Percentiles rank a stretch among this genome's conserved stretches.
Conservation (phyloP, 208 protist genomes). For the Leishmania aethiopica region DNA sequence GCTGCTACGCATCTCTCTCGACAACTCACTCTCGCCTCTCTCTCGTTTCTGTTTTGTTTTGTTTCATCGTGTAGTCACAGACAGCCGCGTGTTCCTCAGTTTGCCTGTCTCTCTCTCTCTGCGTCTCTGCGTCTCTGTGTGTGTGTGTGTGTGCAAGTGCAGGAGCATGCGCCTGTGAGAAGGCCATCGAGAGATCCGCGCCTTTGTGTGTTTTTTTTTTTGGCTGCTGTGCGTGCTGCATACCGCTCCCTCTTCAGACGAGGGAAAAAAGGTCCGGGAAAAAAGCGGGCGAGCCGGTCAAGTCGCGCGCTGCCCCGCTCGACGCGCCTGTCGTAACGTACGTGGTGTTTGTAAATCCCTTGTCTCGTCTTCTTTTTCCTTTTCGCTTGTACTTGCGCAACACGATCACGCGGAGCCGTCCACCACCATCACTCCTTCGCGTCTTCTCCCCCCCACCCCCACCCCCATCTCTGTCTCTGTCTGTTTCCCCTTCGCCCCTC, state of each 20-base stretch:
- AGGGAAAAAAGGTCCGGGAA: not conserved
- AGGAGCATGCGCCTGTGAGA: not conserved
- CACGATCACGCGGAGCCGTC: not conserved
- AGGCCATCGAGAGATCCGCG: not conserved
- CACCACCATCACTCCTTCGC: not conserved
- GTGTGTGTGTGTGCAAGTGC: not conserved
- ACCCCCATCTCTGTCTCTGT: not conserved
- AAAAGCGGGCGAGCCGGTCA: not conserved
- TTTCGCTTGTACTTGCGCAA: not conserved
- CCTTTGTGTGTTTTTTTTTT: not conserved
- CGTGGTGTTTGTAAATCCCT: not conserved
- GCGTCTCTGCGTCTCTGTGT: not conserved
- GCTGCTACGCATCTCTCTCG: not conserved
- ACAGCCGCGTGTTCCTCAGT: no score
- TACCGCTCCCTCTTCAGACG: not conserved
- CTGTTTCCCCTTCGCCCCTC: not conserved
- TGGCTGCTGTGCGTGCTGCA: not conserved
- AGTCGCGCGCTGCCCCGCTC: not conserved
- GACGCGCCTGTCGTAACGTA: not conserved
- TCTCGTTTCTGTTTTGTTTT: not conserved
- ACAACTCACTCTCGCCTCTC: not conserved
- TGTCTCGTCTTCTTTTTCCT: not conserved
- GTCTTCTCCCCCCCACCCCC: not conserved
- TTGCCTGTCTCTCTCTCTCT: no score
- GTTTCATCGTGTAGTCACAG: not conserved